phyloP scores from a whole-genome alignment of 345 rosid species.

The Bretschneidera sinensis region DNA sequence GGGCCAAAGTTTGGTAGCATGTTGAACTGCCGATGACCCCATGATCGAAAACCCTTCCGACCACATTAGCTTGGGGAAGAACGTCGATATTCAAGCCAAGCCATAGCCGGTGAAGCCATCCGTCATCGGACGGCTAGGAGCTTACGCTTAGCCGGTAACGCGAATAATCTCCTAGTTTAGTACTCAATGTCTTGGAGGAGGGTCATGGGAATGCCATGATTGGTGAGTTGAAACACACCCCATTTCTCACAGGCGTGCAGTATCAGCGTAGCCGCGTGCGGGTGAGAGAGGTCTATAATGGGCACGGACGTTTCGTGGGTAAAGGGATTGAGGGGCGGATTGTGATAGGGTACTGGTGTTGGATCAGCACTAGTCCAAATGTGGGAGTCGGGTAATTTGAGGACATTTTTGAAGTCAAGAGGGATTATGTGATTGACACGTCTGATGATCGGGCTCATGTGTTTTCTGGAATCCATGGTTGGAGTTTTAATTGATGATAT shows the following conservation, averaged over 20 bases:
- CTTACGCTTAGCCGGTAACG: constrained; percentile 53
- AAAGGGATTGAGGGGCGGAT: no score
- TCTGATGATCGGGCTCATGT: no score
- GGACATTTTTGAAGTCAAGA: no score
- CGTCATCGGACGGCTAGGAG: constrained; percentile 43
- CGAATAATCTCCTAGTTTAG: constrained; percentile 43
- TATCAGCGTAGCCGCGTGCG: constrained; percentile 28
- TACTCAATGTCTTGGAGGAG: constrained; percentile 39
- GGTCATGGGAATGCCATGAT: constrained; percentile 52
- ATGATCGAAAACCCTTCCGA: constrained; percentile 68
- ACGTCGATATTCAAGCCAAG: constrained; percentile 44
- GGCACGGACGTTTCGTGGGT: no score
- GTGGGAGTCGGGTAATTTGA: constrained; percentile 24
- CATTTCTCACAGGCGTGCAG: constrained; percentile 56
- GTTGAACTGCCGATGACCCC: constrained; percentile 53
- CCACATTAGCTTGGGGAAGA: constrained; percentile 74
- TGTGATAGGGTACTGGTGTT: not conserved
- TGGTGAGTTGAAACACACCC: constrained; percentile 70
- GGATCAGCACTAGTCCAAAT: constrained; percentile 20
- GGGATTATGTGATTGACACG: no score
- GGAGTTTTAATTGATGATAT: no score
- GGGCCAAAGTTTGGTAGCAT: constrained; percentile 72
- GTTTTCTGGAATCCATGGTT: no score
- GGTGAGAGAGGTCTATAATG: constrained; percentile 42
- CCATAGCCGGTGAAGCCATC: constrained; percentile 61